Evolutionary conservation across 2,329 filamentous ascomycete species (phyloP).

Genomic region (Sporothrix protearum): DNA sequence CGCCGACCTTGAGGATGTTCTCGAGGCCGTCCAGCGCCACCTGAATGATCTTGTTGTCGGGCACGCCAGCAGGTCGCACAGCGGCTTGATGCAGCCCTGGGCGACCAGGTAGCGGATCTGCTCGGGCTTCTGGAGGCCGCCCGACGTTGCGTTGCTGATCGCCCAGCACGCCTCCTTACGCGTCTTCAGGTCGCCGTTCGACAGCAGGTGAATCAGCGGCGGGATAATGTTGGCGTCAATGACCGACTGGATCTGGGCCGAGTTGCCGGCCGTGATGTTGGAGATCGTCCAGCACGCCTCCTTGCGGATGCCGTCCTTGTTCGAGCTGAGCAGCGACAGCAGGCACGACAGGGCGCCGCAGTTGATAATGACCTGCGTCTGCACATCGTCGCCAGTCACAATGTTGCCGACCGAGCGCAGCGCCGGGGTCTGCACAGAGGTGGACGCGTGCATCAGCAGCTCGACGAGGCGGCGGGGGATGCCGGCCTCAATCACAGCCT

Average conservation of each 20-base stretch:
- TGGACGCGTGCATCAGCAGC: conserved; percentile 96
- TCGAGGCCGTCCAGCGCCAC: conserved; percentile 95
- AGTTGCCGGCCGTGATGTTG: conserved; percentile 98
- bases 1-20: conserved; percentile 99
- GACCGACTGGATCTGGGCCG: conserved; percentile 92
- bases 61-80: conserved; percentile 91
- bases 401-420: conserved; percentile 98
- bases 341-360: conserved; percentile 88
- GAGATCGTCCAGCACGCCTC: conserved; percentile 99
- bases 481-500: conserved; percentile 96
- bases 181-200: conserved; percentile 97
- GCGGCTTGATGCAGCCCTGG: conserved; percentile 93
- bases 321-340: conserved; percentile 89
- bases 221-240: conserved; percentile 97
- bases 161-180: conserved; percentile 99
- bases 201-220: conserved; percentile 90
- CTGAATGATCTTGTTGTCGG: conserved; percentile 99
- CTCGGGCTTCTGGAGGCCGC: conserved; percentile 96
- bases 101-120: conserved; percentile 94
- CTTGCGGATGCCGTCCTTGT: conserved; percentile 98
- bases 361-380: conserved; percentile 99
- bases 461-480: conserved; percentile 95
- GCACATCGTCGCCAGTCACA: conserved; percentile 95
- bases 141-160: conserved; percentile 96
- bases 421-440: conserved; percentile 95